phyloP scores from a whole-genome alignment of 208 protist species.

The Acanthamoeba quina region DNA sequence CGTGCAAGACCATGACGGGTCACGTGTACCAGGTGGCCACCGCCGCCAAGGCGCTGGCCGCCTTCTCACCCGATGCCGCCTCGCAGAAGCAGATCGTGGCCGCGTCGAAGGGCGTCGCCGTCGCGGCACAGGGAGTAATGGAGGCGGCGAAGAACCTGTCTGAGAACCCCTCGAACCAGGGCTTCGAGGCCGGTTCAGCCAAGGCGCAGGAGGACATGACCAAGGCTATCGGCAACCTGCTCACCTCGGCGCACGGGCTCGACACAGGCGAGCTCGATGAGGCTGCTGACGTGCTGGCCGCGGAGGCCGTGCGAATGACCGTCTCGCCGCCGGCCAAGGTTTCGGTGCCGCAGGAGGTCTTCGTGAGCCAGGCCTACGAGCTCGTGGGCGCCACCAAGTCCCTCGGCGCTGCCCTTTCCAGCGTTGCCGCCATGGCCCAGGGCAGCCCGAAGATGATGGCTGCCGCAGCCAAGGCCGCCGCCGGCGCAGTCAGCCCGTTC shows the following conservation, averaged over 20 bases:
- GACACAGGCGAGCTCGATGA: conserved; percentile 73
- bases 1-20: background rate
- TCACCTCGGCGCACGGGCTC: background rate
- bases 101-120: background rate
- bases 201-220: background rate
- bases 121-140: background rate
- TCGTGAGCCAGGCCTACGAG: conserved; percentile 54
- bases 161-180: background rate
- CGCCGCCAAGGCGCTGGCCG: conserved; percentile 54
- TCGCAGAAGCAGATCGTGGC: conserved; percentile 39
- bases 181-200: background rate
- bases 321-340: background rate
- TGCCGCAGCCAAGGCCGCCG: conserved; percentile 49
- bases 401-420: background rate
- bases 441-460: conserved; percentile 69
- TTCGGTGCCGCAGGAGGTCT: conserved; percentile 30
- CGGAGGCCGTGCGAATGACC: conserved; percentile 51
- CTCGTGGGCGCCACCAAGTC: conserved; percentile 49
- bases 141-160: background rate
- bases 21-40: conserved; percentile 3
- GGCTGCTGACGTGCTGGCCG: conserved; percentile 30
- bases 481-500: conserved; percentile 7
- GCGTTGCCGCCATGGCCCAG: conserved; percentile 58
- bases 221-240: conserved; percentile 38
- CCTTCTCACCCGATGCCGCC: background rate